phyloP scores from a whole-genome alignment of 345 rosid genomes.

The Eucalyptus polyanthemos region DNA sequence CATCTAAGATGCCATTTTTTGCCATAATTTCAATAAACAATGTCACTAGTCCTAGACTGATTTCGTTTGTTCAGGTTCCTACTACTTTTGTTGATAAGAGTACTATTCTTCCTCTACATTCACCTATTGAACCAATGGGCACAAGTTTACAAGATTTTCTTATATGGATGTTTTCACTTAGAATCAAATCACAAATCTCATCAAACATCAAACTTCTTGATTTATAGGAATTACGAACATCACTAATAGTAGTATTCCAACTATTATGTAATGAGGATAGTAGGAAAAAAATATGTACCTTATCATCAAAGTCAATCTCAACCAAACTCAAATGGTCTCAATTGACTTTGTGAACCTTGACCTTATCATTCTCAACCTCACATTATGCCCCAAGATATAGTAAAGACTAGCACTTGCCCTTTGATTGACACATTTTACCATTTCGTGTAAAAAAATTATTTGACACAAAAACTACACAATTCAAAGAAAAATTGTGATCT shows the following conservation, averaged over 20 bases:
- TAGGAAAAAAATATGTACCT: background rate
- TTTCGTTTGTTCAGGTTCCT: background rate
- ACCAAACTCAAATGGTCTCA: background rate
- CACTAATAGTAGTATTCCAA: background rate
- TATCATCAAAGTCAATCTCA: background rate
- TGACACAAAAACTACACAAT: background rate
- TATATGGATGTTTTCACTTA: too few species aligned
- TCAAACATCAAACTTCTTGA: background rate
- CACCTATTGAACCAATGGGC: background rate
- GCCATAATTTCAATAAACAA: background rate
- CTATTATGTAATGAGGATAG: background rate
- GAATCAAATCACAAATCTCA: background rate
- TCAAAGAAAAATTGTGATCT: background rate
- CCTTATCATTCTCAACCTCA: background rate
- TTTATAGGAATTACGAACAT: background rate
- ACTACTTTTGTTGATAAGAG: background rate
- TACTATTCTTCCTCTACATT: background rate
- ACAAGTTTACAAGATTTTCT: background rate
- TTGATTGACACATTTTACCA: background rate
- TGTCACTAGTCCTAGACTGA: background rate
- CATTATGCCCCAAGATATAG: background rate
- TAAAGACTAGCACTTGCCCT: background rate
- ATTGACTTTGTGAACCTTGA: background rate
- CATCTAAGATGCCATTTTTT: background rate
- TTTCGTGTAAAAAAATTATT: too few species aligned